A percentile compares a stretch with the other conserved stretches of the same genome.
Conservation (phyloP, 768 basidiomycete species). For the Collybia nuda region DNA sequence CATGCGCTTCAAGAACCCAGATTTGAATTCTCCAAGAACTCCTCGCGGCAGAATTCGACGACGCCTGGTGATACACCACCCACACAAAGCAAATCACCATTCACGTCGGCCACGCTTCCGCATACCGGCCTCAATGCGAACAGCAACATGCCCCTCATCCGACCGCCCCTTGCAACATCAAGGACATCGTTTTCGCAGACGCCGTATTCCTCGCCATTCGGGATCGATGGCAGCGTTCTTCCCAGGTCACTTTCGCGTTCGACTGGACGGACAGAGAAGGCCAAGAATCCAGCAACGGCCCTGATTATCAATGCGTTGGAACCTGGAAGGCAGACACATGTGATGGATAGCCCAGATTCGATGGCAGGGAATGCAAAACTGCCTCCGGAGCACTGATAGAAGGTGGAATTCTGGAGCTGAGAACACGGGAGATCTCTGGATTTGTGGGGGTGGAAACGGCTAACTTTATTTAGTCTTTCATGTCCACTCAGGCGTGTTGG, state of each 20-base stretch:
- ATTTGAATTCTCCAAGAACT: constrained; percentile 33
- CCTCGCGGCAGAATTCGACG: constrained; percentile 14
- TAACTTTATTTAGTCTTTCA: no score
- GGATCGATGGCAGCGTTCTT: constrained; percentile 4
- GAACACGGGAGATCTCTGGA: no score
- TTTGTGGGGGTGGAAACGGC: no score
- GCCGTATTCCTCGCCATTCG: not conserved
- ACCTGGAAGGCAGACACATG: constrained; percentile 24
- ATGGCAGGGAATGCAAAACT: constrained; percentile 23
- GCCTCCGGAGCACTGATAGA: constrained; percentile 18
- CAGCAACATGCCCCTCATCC: not conserved
- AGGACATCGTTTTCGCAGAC: constrained; percentile 5
- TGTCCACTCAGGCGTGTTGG: no score
- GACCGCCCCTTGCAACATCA: constrained; percentile 2
- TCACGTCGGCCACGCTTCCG: constrained; percentile 5
- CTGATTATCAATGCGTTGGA: constrained; percentile 31
- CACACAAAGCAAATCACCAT: not conserved
- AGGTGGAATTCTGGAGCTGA: no score
- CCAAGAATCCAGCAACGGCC: constrained; percentile 16
- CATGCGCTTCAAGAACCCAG: constrained; percentile 47
- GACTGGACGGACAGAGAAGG: constrained; percentile 10
- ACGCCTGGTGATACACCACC: constrained; percentile 14
- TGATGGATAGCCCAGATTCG: constrained; percentile 40
- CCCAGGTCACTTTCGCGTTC: constrained; percentile 14
- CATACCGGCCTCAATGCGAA: not conserved